Percentiles rank a stretch among this genome's conserved stretches.
phyloP scores from a whole-genome alignment of 345 rosid genomes.

The Euphorbia pulcherrima region DNA sequence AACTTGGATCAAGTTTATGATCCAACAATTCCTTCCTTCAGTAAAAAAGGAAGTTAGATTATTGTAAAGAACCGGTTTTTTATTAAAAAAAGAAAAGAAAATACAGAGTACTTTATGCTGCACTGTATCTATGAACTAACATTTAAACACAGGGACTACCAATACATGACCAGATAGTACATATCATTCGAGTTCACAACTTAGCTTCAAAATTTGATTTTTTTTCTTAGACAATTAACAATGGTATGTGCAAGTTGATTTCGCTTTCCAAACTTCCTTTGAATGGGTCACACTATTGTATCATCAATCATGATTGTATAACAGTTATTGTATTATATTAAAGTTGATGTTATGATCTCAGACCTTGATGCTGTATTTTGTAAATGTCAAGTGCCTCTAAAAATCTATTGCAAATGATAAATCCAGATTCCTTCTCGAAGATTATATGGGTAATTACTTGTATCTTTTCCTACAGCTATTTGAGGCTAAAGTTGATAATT shows the following conservation, averaged over 20 bases:
- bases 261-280: background rate
- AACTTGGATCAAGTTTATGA: too few relatives aligned
- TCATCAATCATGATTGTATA: background rate
- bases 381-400: background rate
- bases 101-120: background rate
- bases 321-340: background rate
- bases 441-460: background rate
- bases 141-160: background rate
- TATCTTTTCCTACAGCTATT: slow-evolving; percentile 56
- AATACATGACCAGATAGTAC: background rate
- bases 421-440: background rate
- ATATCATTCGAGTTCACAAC: background rate
- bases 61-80: background rate
- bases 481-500: slow-evolving; percentile 69
- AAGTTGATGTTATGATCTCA: background rate
- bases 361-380: background rate
- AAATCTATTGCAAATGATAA: background rate
- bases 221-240: background rate
- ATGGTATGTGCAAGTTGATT: background rate
- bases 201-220: background rate
- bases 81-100: too few relatives aligned
- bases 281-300: background rate
- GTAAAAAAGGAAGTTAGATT: background rate
- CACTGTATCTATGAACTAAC: background rate
- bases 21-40: background rate